Percentiles rank a stretch among this genome's conserved stretches.
Evolutionary conservation across 495 filamentous ascomycete species (phyloP).

Genomic region (Hypoxylon cercidicola): DNA sequence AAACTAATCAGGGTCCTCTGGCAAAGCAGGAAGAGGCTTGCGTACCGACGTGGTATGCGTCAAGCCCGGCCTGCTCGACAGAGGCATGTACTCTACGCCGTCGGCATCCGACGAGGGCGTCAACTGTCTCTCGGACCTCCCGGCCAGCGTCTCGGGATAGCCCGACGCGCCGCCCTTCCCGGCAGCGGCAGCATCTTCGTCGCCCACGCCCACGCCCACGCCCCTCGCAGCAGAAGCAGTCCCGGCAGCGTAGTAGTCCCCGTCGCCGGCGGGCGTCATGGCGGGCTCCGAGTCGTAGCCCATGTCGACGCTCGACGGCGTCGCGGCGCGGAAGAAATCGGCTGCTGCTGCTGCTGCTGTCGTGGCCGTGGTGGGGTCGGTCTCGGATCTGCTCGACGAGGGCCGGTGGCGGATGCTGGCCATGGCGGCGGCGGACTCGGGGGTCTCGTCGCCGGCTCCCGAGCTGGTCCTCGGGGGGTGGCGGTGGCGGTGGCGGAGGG

Average conservation of each 20-base stretch:
- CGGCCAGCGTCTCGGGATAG: conserved; percentile 33
- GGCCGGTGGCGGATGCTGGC: too few species aligned
- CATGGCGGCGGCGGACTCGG: too few species aligned
- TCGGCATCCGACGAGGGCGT: conserved; percentile 52
- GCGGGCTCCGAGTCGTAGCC: conserved; percentile 46
- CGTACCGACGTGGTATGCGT: conserved; percentile 42
- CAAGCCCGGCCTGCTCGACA: conserved; percentile 40
- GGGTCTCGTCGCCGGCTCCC: too few species aligned
- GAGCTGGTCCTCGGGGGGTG: too few species aligned
- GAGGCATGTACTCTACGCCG: conserved; percentile 28
- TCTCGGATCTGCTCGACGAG: too few species aligned
- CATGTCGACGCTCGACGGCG: conserved; percentile 38
- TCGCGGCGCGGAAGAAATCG: conserved; percentile 32
- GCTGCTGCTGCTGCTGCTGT: too few species aligned
- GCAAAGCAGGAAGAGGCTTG: conserved; percentile 64
- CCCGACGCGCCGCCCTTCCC: conserved; percentile 12
- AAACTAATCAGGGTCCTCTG: conserved; percentile 52
- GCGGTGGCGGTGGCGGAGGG: conserved; percentile 19
- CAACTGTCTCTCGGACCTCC: conserved; percentile 43
- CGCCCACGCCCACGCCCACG: conserved; percentile 1
- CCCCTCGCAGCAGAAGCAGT: conserved; percentile 15
- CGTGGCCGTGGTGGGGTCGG: too few species aligned
- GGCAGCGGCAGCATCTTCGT: conserved; percentile 1
- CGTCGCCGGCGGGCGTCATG: conserved; percentile 27
- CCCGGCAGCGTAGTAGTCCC: conserved; percentile 36